Evolutionary conservation across 345 rosid genomes (phyloP).

Genomic region (Diplotaxis tenuifolia): DNA sequence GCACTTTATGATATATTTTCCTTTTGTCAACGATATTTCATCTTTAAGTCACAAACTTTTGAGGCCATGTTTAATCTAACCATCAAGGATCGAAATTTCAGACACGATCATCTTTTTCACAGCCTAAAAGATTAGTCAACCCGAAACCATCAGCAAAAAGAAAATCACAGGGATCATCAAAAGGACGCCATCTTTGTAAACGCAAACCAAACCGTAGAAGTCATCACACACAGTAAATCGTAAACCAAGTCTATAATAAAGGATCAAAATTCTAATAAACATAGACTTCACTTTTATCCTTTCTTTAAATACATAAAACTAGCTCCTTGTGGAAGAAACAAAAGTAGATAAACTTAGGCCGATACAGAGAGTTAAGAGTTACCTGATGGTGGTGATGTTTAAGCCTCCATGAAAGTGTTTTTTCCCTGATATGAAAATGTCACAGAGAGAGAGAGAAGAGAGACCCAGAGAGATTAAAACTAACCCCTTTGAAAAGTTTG

Average conservation of each 20-base stretch:
- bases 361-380: slow-evolving; percentile 4
- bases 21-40: no score
- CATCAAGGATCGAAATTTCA: slow-evolving; percentile 22
- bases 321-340: slow-evolving; percentile 18
- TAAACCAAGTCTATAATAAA: slow-evolving; percentile 5
- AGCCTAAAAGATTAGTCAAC: slow-evolving; percentile 35
- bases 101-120: slow-evolving; percentile 6
- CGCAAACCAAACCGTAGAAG: not conserved
- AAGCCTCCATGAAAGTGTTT: slow-evolving; percentile 35
- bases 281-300: slow-evolving; percentile 6
- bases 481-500: slow-evolving; percentile 39
- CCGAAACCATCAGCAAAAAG: slow-evolving; percentile 5
- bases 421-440: slow-evolving; percentile 20
- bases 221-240: not conserved
- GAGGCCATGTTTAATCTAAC: not conserved
- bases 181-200: slow-evolving; percentile 10
- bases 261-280: slow-evolving; percentile 7
- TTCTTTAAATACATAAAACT: not conserved
- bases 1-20: slow-evolving; percentile 10
- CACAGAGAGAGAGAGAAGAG: slow-evolving; percentile 30
- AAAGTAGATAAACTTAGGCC: not conserved
- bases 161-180: slow-evolving; percentile 19
- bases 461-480: slow-evolving; percentile 36
- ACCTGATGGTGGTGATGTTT: slow-evolving; percentile 32
- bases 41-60: slow-evolving; percentile 15